These are phyloP conservation scores for Lycium ferocissimum DNA, from an alignment of 257 asterid species.

Conservation along the genomic window DNA sequence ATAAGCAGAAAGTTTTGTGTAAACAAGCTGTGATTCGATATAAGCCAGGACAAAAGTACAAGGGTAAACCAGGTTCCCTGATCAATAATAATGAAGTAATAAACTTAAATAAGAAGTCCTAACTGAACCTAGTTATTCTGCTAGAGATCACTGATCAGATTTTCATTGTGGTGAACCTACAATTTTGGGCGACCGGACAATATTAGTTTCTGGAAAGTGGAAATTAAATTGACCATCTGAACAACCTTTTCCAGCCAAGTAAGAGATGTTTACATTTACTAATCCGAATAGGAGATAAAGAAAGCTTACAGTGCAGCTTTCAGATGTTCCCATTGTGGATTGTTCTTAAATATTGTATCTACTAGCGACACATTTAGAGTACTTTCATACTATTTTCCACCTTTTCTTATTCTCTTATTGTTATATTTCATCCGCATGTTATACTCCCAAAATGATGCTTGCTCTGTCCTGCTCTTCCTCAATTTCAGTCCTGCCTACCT, in stretches of 20 bases:
- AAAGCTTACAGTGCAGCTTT: background rate
- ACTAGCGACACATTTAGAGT: background rate
- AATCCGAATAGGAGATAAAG: background rate
- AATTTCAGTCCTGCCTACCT: background rate
- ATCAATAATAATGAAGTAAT: background rate
- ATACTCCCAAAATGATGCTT: background rate
- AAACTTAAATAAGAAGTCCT: background rate
- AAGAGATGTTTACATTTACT: background rate
- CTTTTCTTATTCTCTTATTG: background rate
- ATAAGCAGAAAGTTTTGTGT: background rate
- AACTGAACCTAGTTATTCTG: background rate
- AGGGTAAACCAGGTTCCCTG: background rate
- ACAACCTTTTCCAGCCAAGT: background rate
- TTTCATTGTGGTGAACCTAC: background rate
- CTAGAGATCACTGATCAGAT: background rate
- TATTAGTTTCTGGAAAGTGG: background rate
- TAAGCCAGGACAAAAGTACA: background rate
- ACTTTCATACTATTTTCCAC: background rate
- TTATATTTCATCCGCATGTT: background rate
- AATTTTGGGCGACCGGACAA: background rate
- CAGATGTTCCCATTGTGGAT: background rate
- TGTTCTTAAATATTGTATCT: background rate
- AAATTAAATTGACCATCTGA: background rate
- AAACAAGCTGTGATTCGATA: background rate
- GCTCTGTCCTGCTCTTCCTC: background rate